phyloP scores from a whole-genome alignment of 805 yeast species.

The Blastobotrys chiropterorum region DNA sequence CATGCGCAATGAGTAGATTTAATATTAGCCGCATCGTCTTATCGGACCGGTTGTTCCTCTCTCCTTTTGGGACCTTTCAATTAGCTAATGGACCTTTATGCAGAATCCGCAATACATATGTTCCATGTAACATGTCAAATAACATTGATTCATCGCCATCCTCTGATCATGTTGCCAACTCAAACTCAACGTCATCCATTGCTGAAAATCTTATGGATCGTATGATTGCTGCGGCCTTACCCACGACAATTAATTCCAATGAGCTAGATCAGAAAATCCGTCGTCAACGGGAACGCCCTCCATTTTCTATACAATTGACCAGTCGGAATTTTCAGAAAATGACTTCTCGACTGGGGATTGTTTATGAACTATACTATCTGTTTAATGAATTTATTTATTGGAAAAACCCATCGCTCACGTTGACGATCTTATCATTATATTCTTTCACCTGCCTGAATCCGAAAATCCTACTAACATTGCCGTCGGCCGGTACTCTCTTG shows the following conservation, averaged over 20 bases:
- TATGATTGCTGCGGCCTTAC: conserved; percentile 64
- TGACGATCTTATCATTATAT: conserved; percentile 46
- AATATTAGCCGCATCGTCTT: too few relatives aligned
- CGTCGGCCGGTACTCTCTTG: conserved; percentile 45
- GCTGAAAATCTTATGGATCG: conserved; percentile 71
- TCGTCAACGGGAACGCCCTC: conserved; percentile 62
- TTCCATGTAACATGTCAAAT: neutral
- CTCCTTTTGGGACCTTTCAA: neutral
- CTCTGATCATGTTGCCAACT: neutral
- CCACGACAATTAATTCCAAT: conserved; percentile 45
- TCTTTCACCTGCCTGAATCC: conserved; percentile 60
- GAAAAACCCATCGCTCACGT: conserved; percentile 56
- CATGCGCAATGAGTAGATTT: too few relatives aligned
- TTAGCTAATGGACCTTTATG: too few relatives aligned
- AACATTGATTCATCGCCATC: neutral
- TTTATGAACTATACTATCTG: conserved; percentile 54
- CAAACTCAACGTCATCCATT: neutral
- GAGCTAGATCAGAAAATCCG: conserved; percentile 12
- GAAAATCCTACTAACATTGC: conserved; percentile 38
- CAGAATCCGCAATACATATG: too few relatives aligned
- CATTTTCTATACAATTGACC: conserved; percentile 62
- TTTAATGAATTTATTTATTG: conserved; percentile 53
- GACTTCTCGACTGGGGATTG: conserved; percentile 18
- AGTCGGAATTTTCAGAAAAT: conserved; percentile 36
- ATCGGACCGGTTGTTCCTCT: neutral